These are phyloP conservation scores for Pseudocercospora fuligena DNA, from an alignment of 2,329 filamentous ascomycete species.

Conservation along the genomic window DNA sequence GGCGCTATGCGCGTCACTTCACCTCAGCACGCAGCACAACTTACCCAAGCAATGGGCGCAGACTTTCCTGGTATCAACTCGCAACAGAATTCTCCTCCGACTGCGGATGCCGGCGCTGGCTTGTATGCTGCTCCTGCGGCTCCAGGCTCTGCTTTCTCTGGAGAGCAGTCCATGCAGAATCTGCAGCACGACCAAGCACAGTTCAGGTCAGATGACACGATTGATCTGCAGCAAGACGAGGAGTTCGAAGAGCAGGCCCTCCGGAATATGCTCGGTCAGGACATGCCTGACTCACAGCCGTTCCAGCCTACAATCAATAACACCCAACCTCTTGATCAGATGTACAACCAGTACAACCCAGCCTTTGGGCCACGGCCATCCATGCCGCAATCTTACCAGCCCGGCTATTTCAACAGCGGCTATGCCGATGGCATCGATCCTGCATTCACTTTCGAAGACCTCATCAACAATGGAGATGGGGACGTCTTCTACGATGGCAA, in stretches of 20 bases:
- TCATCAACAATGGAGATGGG: too few relatives aligned
- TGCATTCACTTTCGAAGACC: too few relatives aligned
- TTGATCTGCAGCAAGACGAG: neutral
- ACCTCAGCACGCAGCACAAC: neutral
- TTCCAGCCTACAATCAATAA: neutral
- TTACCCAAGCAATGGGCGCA: neutral
- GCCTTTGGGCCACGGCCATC: too few relatives aligned
- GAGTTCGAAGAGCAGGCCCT: neutral
- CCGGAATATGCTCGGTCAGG: too few relatives aligned
- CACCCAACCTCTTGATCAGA: neutral
- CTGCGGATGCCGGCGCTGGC: neutral
- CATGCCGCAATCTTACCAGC: too few relatives aligned
- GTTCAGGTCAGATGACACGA: neutral
- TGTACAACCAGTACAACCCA: neutral
- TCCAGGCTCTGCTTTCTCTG: neutral
- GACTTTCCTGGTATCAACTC: neutral
- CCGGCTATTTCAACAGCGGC: too few relatives aligned
- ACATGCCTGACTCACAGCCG: neutral
- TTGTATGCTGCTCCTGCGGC: neutral
- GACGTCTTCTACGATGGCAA: neutral
- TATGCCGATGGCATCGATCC: too few relatives aligned
- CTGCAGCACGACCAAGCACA: neutral
- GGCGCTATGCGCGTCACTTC: neutral
- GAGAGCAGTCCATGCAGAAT: neutral
- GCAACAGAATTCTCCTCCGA: neutral